Base-by-base conservation (phyloP, 2,329 filamentous ascomycete genomes). In the Fusarium longipes region DNA sequence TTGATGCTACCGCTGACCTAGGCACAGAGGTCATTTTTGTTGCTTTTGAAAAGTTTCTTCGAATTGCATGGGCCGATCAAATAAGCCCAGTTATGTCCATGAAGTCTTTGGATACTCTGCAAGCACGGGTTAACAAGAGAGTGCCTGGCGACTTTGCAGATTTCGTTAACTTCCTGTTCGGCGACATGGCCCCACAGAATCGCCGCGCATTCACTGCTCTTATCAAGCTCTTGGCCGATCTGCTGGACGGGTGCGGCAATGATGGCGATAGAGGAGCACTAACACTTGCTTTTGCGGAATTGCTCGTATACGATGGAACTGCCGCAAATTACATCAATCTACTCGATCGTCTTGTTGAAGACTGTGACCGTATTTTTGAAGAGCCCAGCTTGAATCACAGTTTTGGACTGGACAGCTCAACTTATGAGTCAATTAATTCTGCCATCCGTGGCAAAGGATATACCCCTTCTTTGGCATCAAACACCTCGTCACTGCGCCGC, bases 21-120 rank as follows among this genome's bases (percentile, higher is more conserved):
- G 86, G 89, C 5, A 88, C 95, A 10, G 93, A 97, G 73, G 89
- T 95, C 20, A 85, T 98, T 7, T 97, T 97, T 74, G 91, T 92
- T 25, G 91, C 94, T 0, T 98, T 97, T 76, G 94, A 97, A 76
- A 97, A 96, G 64, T 98, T 97, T 71, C 82, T 97, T 62, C 89
- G 89, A 59, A 90, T 93, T 65, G 93, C 92, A 14, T 98, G 95
- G 95, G 89, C 87, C 60, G 91, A 95, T 68, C 90, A 93, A 71
- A 93, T 97, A 84, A 95, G 95, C 0, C 88, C 92, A 5, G 87
- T 98, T 55, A 88, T 98, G 77, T 88, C 92, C 2, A 84, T 87
- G 51, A 84, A 90, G 44, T 86, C 88, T 7, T 83, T 97, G 35
- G 87, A 91, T 57, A 87, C 88, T 3, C 83, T 98, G n/a, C 93